phyloP scores from a whole-genome alignment of 1,284 basidiomycete species.

The Microbotryomycetes sp. region DNA sequence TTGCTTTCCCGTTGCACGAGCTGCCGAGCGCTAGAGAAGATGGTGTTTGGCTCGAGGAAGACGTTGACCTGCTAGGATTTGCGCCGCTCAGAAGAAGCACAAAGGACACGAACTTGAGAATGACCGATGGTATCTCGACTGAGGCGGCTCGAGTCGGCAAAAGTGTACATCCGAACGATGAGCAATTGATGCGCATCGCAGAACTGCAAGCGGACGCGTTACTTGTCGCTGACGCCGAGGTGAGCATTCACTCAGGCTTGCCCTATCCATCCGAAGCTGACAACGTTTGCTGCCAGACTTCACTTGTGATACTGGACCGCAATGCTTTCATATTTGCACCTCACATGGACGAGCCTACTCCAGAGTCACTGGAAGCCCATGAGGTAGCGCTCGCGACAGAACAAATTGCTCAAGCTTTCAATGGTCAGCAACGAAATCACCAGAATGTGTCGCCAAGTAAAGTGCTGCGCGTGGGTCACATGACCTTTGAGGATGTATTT shows the following conservation, averaged over 20 bases:
- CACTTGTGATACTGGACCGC: conserved; percentile 11
- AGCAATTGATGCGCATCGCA: conserved; percentile 85
- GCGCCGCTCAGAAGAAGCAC: conserved; percentile 62
- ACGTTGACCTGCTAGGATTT: conserved; percentile 82
- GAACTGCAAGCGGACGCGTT: conserved; percentile 75
- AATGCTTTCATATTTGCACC: conserved; percentile 23
- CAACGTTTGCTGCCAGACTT: conserved; percentile 9
- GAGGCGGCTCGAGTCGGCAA: conserved; percentile 39
- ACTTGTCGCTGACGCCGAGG: conserved; percentile 56
- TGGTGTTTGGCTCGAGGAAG: conserved; percentile 73
- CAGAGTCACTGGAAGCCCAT: conserved; percentile 10
- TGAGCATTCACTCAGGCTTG: conserved; percentile 39
- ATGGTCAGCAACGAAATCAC: background rate
- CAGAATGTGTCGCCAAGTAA: background rate
- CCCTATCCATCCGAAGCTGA: too few species aligned
- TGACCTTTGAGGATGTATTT: conserved; percentile 5
- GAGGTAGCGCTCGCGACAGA: background rate
- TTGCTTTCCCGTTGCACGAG: conserved; percentile 61
- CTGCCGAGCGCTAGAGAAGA: conserved; percentile 53
- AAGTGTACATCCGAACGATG: conserved; percentile 84
- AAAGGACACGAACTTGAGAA: conserved; percentile 6
- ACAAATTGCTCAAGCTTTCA: background rate
- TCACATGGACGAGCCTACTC: conserved; percentile 27
- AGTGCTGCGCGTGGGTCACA: conserved; percentile 10
- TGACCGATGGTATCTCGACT: conserved; percentile 22